A percentile compares a stretch with the other conserved stretches of the same genome.
Evolutionary conservation across 768 basidiomycete genomes (phyloP).

Genomic region (Fistulinella prunicolor): DNA sequence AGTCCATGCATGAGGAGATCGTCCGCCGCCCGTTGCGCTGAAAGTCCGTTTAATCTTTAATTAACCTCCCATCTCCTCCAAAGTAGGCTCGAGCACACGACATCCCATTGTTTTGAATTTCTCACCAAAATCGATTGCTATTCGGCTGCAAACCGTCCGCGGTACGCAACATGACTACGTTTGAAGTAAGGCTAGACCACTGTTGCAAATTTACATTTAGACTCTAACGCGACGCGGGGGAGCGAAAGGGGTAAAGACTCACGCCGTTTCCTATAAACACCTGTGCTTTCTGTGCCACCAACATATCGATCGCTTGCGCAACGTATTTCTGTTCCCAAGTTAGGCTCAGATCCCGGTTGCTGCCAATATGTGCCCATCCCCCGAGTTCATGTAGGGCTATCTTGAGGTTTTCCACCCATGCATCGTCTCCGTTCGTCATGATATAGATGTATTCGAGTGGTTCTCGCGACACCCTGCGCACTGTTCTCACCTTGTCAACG

Average conservation of each 20-base stretch:
- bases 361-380: constrained; percentile 42
- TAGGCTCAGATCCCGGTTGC: constrained; percentile 42
- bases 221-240: neutral
- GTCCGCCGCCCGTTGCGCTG: too few relatives aligned
- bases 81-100: neutral
- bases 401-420: constrained; percentile 44
- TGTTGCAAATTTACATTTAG: constrained; percentile 13
- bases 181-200: constrained; percentile 44
- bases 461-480: constrained; percentile 24
- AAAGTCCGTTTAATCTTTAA: too few relatives aligned
- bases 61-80: too few relatives aligned
- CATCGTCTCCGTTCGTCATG: constrained; percentile 43
- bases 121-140: constrained; percentile 38
- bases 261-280: constrained; percentile 56
- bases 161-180: constrained; percentile 39
- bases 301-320: constrained; percentile 50
- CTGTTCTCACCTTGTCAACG: constrained; percentile 36
- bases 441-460: constrained; percentile 42
- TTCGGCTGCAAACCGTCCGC: constrained; percentile 24
- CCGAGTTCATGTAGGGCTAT: constrained; percentile 28
- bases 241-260: constrained; percentile 11
- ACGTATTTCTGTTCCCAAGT: constrained; percentile 43
- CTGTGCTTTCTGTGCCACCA: constrained; percentile 44
- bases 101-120: neutral
- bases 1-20: too few relatives aligned